Percentiles rank a stretch among this genome's conserved stretches.
phyloP scores from a whole-genome alignment of 805 yeast genomes.

The Saturnispora zaruensis region DNA sequence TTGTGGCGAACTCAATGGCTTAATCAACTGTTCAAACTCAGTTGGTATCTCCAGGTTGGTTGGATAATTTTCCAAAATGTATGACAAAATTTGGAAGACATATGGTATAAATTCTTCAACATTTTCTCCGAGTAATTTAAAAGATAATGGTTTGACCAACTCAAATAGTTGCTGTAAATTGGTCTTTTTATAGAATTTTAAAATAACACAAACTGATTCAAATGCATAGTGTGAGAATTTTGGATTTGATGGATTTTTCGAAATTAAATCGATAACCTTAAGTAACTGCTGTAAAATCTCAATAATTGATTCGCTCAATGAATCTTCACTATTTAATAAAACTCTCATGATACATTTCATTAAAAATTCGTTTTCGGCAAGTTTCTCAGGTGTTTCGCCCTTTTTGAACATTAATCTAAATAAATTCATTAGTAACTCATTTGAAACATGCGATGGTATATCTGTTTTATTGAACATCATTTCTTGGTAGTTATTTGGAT shows the following conservation, averaged over 20 bases:
- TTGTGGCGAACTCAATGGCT: conserved; percentile 80
- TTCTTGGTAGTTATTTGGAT: conserved; percentile 41
- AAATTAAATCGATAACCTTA: conserved; percentile 57
- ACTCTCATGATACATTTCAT: conserved; percentile 86
- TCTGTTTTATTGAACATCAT: conserved; percentile 68
- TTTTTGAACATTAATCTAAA: conserved; percentile 57
- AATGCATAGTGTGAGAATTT: conserved; percentile 83
- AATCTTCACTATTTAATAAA: conserved; percentile 60
- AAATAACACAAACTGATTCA: conserved; percentile 74
- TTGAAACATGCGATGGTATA: conserved; percentile 49
- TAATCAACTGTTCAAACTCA: conserved; percentile 54
- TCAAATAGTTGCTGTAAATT: conserved; percentile 36
- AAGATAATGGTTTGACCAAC: conserved; percentile 55
- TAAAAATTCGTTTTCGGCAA: conserved; percentile 91
- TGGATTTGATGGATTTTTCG: conserved; percentile 93
- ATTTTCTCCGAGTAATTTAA: conserved; percentile 66
- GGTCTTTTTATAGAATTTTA: conserved; percentile 37
- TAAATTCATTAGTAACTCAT: conserved; percentile 54
- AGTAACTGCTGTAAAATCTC: conserved; percentile 57
- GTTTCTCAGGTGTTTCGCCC: conserved; percentile 68
- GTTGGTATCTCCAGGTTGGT: conserved; percentile 45
- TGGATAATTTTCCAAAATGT: conserved; percentile 56
- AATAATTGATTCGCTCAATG: conserved; percentile 38
- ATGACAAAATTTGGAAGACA: conserved; percentile 83
- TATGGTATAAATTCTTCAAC: conserved; percentile 94